Evolutionary conservation across 2,329 filamentous ascomycete genomes (phyloP), one percentile per base, ranked within the genome.

Genomic region (Fusarium buharicum): DNA sequence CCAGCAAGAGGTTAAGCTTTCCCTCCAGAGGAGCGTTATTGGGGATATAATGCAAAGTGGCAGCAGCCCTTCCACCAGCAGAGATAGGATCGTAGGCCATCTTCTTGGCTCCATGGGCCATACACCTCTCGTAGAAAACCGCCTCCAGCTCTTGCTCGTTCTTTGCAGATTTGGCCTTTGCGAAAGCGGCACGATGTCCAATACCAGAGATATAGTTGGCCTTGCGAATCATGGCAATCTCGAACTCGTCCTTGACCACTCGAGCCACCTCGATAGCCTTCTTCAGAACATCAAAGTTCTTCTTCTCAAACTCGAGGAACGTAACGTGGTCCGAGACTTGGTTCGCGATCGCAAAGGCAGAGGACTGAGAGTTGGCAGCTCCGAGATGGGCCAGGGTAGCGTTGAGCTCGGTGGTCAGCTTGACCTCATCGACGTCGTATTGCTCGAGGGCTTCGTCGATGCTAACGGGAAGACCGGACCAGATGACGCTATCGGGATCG

Each of bases 31-130:
- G 82, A 70, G 89, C 83, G 63, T 93, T 82, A 74, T 96, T 96
- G 71, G 89, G 86, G 20, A 92, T 86, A 70, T 97, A 97, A 78
- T 97, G 94, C 30, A 97, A 83, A 2, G 92, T 95, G 6, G 93
- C 91, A 1, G 90, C 93, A 14, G 91, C 89, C 6, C 87, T 84
- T 11, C 94, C 94, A 30, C 86, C 86, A 1, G 92, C 94, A 16
- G 95, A 87, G 70, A 98, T 97, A 58, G 90, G 89, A 66, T 90
- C 86, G 76, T 98, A 98, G 1, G 94, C 89, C 80, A 96, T 92
- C 69, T 95, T 87, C 72, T 88, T 89, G 48, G 90, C 90, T 20
- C 90, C 91, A 59, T 89, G 83, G 47, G 88, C 84, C 57, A 95
- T 85, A 74, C 91, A 96, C 27, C 84, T 82, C 72, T 91, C 87